A percentile compares a stretch with the other conserved stretches of the same genome.
Evolutionary conservation across 345 rosid species (phyloP).

Genomic region (Moringa oleifera): DNA sequence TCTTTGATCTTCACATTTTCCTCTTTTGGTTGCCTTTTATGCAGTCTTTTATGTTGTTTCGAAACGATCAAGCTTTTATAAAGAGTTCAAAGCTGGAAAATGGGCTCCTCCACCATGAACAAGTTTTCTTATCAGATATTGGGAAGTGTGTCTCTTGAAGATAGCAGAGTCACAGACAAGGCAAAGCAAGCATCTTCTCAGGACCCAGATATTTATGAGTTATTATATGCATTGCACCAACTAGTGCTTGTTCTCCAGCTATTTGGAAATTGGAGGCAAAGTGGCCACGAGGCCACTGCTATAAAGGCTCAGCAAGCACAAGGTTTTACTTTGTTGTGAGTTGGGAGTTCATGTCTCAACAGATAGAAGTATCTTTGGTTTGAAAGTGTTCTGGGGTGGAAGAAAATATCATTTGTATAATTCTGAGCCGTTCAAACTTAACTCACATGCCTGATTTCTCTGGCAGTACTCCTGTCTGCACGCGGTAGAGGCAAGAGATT

Average conservation of each 20-base stretch:
- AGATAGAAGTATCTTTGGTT: too few species aligned
- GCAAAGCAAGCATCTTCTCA: not conserved
- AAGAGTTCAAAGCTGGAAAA: slow-evolving; percentile 57
- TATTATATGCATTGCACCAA: not conserved
- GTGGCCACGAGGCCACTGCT: not conserved
- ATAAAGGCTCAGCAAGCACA: not conserved
- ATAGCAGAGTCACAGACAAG: not conserved
- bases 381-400: too few species aligned
- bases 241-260: not conserved
- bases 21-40: not conserved
- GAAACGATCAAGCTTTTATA: slow-evolving; percentile 54
- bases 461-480: too few species aligned
- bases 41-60: slow-evolving; percentile 77
- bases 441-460: too few species aligned
- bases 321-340: not conserved
- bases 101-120: slow-evolving; percentile 41
- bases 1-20: not conserved
- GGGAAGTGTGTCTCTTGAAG: not conserved
- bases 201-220: not conserved
- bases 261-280: not conserved
- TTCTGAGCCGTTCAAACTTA: too few species aligned
- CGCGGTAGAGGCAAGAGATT: too few species aligned
- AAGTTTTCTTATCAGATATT: not conserved
- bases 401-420: too few species aligned
- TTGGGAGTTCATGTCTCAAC: not conserved